A percentile compares a stretch with the other conserved stretches of the same genome.
phyloP scores from a whole-genome alignment of 176 grass and related monocot species.

The Eragrostis nindensis region DNA sequence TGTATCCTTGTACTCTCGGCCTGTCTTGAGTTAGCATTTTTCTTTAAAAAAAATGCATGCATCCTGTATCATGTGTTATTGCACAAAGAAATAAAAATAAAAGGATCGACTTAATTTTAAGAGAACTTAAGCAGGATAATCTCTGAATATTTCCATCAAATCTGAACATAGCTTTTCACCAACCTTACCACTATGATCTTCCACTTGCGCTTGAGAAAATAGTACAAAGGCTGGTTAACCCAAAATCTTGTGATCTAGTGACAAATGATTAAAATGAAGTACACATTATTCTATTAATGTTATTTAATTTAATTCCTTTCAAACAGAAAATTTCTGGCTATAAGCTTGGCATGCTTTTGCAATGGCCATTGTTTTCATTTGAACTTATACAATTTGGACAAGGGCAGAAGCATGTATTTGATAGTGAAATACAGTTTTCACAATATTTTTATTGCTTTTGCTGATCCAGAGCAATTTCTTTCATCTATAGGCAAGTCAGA shows the following conservation, averaged over 20 bases:
- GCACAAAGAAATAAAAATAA: not conserved
- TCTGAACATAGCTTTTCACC: too few species aligned
- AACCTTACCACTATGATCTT: too few species aligned
- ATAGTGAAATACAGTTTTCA: not conserved
- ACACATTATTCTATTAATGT: not conserved
- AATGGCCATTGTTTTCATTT: not conserved
- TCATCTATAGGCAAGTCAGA: slow-evolving; percentile 57
- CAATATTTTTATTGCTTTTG: not conserved
- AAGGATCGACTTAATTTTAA: too few species aligned
- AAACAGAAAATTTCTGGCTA: not conserved
- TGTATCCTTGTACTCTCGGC: too few species aligned
- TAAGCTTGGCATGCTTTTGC: slow-evolving; percentile 1
- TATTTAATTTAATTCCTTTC: not conserved
- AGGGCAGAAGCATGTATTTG: slow-evolving; percentile 13
- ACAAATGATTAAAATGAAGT: not conserved
- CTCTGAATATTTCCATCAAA: too few species aligned
- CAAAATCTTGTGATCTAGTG: not conserved
- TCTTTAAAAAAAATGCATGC: too few species aligned
- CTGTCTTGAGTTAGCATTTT: too few species aligned
- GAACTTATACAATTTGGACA: slow-evolving; percentile 16
- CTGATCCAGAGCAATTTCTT: not conserved
- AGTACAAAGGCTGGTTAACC: too few species aligned
- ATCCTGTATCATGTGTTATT: not conserved
- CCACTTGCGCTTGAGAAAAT: too few species aligned
- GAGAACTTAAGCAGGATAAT: too few species aligned